Evolutionary conservation across 2,329 filamentous ascomycete species (phyloP).

Genomic region (Arthrobotrys conoides): DNA sequence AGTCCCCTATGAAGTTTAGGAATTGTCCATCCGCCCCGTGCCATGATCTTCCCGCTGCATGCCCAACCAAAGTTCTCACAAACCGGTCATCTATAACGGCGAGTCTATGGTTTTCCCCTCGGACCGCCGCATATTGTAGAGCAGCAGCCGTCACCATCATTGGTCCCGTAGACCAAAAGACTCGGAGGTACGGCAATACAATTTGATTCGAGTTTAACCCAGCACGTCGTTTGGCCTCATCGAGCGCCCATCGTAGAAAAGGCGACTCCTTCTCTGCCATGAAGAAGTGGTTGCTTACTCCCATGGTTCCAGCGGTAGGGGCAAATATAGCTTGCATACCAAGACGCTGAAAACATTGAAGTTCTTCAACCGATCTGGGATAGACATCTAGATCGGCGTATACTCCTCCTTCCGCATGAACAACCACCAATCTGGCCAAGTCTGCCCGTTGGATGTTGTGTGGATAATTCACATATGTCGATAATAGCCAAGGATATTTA

Average conservation of each 20-base stretch:
- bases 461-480: slow-evolving; percentile 60
- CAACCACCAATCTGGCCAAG: slow-evolving; percentile 61
- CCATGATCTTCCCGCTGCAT: slow-evolving; percentile 62
- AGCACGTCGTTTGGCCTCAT: slow-evolving; percentile 60
- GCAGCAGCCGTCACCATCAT: slow-evolving; percentile 62
- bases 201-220: slow-evolving; percentile 45
- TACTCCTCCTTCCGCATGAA: slow-evolving; percentile 62
- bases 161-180: slow-evolving; percentile 63
- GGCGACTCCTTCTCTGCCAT: slow-evolving; percentile 60
- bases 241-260: slow-evolving; percentile 59
- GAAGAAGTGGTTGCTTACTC: slow-evolving; percentile 63
- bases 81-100: slow-evolving; percentile 60
- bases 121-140: slow-evolving; percentile 47
- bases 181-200: slow-evolving; percentile 60
- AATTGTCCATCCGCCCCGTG: slow-evolving; percentile 59
- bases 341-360: slow-evolving; percentile 60
- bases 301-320: slow-evolving; percentile 50
- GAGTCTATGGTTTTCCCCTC: slow-evolving; percentile 23
- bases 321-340: slow-evolving; percentile 61
- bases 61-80: slow-evolving; percentile 42
- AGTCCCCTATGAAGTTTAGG: slow-evolving; percentile 61
- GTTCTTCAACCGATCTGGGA: slow-evolving; percentile 44
- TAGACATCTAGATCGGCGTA: slow-evolving; percentile 62
- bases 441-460: slow-evolving; percentile 63
- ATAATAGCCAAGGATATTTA: slow-evolving; percentile 61